Evolutionary conservation across 2,329 filamentous ascomycete species (phyloP), one percentile per base, ranked within the genome.

Genomic region (Hypoxylon sp.): DNA sequence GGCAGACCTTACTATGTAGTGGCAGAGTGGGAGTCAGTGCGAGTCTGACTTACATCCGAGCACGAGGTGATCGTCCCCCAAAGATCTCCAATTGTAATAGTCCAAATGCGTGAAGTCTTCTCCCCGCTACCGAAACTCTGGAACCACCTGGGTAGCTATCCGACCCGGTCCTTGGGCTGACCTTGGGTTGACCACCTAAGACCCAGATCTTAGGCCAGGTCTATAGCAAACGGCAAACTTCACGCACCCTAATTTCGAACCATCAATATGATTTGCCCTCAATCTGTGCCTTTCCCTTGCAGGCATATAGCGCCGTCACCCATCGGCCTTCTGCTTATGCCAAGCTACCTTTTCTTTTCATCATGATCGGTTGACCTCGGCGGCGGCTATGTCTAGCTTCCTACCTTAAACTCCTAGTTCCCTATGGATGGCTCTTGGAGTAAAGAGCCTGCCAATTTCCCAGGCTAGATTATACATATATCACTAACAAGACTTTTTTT

Each of bases 31-130:
- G 37, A 41, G 17, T 20, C 17, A 19, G 32, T 37, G 32, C 32
- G 32, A 37, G 39, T 43, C 43, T 47, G 43, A 15, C 43, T 22
- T 24, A 48, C 37, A 41, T 19, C 56, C 41, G 19, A 39, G 61
- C 61, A 67, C 64, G 61, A 64, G 64, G 57, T 62, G 61, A 64
- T 67, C 61, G 51, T 24, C 60, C 53, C 32, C 30, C 48, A 20
- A 49, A 32, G 52, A 19, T 49, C 56, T 47, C 54, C n/a, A 34
- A 55, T 46, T 46, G 15, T 10, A 41, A 41, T 39, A 39, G 37
- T 39, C 17, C 37, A 19, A 39, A 39, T 50, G 48, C 44, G 50
- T 56, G 56, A 48, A 24, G 50, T 58, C 47, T 19, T 11, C 52
- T 11, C 52, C 39, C 60, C 51, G 61, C 50, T 67, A 62, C 64